Percentiles rank a stretch among this genome's conserved stretches.
Conservation (phyloP, 2,329 filamentous ascomycete species). For the Aspergillus ochraceus region DNA sequence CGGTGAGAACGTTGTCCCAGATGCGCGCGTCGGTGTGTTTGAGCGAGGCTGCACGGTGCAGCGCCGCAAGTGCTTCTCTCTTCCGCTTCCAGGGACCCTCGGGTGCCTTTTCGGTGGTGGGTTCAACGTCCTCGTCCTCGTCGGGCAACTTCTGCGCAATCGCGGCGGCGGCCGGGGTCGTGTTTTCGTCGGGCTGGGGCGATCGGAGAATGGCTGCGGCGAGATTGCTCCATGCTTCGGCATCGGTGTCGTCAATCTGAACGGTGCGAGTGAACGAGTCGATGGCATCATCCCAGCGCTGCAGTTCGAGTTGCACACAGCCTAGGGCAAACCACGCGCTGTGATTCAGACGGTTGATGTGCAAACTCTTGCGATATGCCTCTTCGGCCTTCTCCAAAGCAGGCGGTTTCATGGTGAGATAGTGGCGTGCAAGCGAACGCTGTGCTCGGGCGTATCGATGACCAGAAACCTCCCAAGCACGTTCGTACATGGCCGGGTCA, state of each 20-base stretch:
- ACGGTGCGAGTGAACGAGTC: slow-evolving; percentile 83
- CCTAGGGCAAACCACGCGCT: slow-evolving; percentile 88
- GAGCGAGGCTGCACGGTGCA: slow-evolving; percentile 81
- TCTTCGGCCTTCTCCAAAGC: slow-evolving; percentile 69
- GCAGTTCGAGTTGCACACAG: slow-evolving; percentile 79
- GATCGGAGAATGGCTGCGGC: slow-evolving; percentile 73
- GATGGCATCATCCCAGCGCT: slow-evolving; percentile 73
- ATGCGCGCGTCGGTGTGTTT: slow-evolving; percentile 88
- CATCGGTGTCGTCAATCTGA: slow-evolving; percentile 81
- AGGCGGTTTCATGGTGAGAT: slow-evolving; percentile 60
- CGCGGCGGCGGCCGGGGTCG: slow-evolving; percentile 24
- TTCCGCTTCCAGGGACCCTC: slow-evolving; percentile 62
- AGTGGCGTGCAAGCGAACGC: slow-evolving; percentile 77
- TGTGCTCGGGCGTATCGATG: slow-evolving; percentile 83
- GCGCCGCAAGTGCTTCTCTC: slow-evolving; percentile 74
- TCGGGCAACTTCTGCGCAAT: slow-evolving; percentile 32
- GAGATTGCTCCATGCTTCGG: slow-evolving; percentile 92
- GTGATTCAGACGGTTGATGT: slow-evolving; percentile 77
- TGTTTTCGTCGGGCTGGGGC: slow-evolving; percentile 32
- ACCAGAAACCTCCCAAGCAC: slow-evolving; percentile 83
- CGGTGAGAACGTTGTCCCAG: slow-evolving; percentile 93
- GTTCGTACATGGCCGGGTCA: slow-evolving; percentile 72
- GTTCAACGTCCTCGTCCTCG: slow-evolving; percentile 24
- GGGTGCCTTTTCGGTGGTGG: slow-evolving; percentile 22
- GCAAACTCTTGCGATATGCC: slow-evolving; percentile 75